Percentiles rank a stretch among this genome's conserved stretches.
phyloP scores from a whole-genome alignment of 306 rosid genomes.

The Inga leiocalycina region DNA sequence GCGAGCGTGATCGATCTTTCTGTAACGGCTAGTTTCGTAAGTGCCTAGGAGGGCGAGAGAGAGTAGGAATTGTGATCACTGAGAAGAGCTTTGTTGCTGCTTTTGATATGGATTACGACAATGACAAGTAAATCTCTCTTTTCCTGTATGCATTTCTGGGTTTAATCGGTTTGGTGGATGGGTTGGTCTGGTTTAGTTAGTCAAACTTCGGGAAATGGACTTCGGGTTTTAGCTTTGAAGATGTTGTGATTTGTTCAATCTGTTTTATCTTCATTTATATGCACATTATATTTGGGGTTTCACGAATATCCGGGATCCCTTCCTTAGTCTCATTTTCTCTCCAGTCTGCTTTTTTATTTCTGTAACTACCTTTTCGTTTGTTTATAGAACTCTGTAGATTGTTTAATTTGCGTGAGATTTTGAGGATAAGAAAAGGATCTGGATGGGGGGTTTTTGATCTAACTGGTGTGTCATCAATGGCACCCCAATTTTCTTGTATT shows the following conservation, averaged over 20 bases:
- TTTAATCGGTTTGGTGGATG: conserved; percentile 27
- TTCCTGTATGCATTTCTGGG: conserved; percentile 7
- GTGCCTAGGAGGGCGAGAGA: neutral
- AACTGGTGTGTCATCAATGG: conserved; percentile 40
- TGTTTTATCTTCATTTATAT: conserved; percentile 10
- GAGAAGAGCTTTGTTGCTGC: conserved; percentile 11
- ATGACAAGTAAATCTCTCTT: conserved; percentile 55
- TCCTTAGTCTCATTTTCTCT: neutral
- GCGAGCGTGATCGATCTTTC: conserved; percentile 27
- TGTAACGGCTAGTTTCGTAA: conserved; percentile 51
- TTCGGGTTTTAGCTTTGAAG: conserved; percentile 5
- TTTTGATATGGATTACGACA: conserved; percentile 54
- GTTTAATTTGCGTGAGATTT: conserved; percentile 21
- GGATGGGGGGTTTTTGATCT: conserved; percentile 44
- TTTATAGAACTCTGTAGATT: neutral
- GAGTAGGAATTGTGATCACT: conserved; percentile 29
- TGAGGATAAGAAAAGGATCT: conserved; percentile 32
- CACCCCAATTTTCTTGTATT: neutral
- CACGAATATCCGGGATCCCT: neutral
- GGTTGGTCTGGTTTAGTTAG: neutral
- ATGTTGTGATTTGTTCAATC: conserved; percentile 19
- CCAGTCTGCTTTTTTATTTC: neutral
- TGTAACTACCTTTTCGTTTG: neutral
- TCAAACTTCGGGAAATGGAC: conserved; percentile 7
- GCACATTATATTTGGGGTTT: neutral